Percentiles rank a stretch among this genome's conserved stretches.
Conservation (phyloP, 495 filamentous ascomycete genomes). For the Extremus antarcticus region DNA sequence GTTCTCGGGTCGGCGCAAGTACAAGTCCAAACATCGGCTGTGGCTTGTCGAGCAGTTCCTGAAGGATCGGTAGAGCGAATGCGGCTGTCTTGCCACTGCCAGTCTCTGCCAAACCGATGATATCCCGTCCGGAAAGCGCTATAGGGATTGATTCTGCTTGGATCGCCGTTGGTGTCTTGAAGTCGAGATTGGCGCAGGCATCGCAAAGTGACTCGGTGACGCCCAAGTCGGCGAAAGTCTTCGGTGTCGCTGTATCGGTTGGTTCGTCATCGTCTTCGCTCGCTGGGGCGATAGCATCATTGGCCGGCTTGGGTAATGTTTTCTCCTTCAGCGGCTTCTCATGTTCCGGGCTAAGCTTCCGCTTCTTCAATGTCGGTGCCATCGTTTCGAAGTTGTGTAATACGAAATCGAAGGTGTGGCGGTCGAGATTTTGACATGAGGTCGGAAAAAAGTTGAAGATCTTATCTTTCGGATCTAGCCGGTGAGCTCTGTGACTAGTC, state of each 20-base stretch:
- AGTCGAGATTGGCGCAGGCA: slow-evolving; percentile 69
- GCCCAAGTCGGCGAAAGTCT: slow-evolving; percentile 77
- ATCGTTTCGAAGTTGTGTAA: neutral
- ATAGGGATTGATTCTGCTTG: slow-evolving; percentile 47
- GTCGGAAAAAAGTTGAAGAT: neutral
- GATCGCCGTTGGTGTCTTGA: slow-evolving; percentile 55
- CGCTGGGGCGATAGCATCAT: neutral
- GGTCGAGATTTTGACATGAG: neutral
- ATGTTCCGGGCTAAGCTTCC: neutral
- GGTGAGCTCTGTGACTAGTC: neutral
- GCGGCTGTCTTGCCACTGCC: slow-evolving; percentile 90
- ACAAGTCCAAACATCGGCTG: slow-evolving; percentile 67
- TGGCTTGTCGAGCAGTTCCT: slow-evolving; percentile 62
- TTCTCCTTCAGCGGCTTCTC: slow-evolving; percentile 4
- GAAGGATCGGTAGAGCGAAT: slow-evolving; percentile 81
- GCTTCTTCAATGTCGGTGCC: neutral
- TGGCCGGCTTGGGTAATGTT: neutral
- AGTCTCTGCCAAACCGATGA: slow-evolving; percentile 91
- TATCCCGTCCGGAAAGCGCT: slow-evolving; percentile 68
- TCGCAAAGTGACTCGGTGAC: slow-evolving; percentile 81
- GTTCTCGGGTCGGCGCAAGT: slow-evolving; percentile 81
- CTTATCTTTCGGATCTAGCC: neutral
- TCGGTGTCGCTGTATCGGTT: slow-evolving; percentile 4
- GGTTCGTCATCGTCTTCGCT: slow-evolving; percentile 7
- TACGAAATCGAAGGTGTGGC: too few species aligned